Conservation (phyloP, 1,284 basidiomycete species). For the Flammula alnicola region DNA sequence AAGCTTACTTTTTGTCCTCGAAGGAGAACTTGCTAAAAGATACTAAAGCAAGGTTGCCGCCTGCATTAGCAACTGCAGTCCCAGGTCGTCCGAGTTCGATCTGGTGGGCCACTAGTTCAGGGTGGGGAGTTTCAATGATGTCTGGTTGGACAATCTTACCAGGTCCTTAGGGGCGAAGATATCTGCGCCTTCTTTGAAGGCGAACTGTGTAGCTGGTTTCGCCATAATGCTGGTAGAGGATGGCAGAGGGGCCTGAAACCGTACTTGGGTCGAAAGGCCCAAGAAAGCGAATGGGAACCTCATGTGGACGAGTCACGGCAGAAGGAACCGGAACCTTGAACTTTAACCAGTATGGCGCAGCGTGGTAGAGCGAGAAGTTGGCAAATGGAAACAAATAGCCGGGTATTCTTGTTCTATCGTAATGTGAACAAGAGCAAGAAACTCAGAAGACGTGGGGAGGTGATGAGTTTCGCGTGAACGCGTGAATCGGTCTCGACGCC, state of each 20-base stretch:
- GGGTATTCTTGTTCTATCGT: neutral
- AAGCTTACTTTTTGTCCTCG: constrained; percentile 20
- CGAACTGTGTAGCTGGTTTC: constrained; percentile 42
- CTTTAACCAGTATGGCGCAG: constrained; percentile 1
- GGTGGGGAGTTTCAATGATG: neutral
- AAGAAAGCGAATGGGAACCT: constrained; percentile 48
- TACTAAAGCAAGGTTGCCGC: constrained; percentile 21
- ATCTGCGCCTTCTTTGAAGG: constrained; percentile 57
- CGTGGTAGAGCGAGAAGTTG: constrained; percentile 1
- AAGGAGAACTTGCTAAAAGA: constrained; percentile 22
- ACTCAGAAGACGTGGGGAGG: constrained; percentile 2
- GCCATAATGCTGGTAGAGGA: constrained; percentile 6
- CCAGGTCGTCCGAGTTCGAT: constrained; percentile 23
- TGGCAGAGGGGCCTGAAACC: constrained; percentile 36
- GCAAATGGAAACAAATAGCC: neutral
- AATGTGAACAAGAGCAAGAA: constrained; percentile 3
- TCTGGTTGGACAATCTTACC: constrained; percentile 36
- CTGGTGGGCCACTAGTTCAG: constrained; percentile 6
- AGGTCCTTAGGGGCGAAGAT: constrained; percentile 77
- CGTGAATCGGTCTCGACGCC: neutral
- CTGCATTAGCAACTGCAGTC: constrained; percentile 19
- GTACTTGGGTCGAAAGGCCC: constrained; percentile 56
- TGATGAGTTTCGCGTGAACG: constrained; percentile 1
- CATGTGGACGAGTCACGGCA: constrained; percentile 34
- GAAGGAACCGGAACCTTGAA: neutral